Evolutionary conservation across 2,329 filamentous ascomycete genomes (phyloP).

Genomic region (Aspergillus brasiliensis): DNA sequence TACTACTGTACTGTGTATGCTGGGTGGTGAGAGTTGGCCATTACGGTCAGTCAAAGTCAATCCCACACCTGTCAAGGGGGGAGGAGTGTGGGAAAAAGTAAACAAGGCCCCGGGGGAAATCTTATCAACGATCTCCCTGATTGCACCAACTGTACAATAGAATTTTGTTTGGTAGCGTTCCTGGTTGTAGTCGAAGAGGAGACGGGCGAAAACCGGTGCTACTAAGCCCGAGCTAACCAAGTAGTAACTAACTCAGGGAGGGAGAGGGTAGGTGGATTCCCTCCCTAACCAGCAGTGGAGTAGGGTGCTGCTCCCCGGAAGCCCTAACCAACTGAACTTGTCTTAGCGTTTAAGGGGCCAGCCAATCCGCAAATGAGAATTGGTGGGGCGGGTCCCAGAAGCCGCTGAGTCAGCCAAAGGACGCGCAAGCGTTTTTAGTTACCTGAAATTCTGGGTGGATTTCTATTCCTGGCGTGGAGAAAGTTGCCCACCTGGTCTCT

Average conservation of each 20-base stretch:
- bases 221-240: too few species aligned
- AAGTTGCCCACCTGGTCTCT: slow-evolving; percentile 15
- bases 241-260: neutral
- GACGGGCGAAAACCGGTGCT: neutral
- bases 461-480: slow-evolving; percentile 27
- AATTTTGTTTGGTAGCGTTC: too few species aligned
- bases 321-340: slow-evolving; percentile 2
- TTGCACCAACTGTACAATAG: neutral
- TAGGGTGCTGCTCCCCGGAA: slow-evolving; percentile 5
- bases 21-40: too few species aligned
- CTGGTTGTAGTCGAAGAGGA: neutral
- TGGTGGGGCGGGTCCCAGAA: neutral
- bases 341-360: neutral
- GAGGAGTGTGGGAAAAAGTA: neutral
- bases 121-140: slow-evolving; percentile 17
- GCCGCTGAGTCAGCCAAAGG: slow-evolving; percentile 34
- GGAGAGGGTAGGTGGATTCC: too few species aligned
- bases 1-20: too few species aligned
- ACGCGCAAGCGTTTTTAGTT: slow-evolving; percentile 33
- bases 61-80: neutral
- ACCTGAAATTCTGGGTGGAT: slow-evolving; percentile 13
- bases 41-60: neutral
- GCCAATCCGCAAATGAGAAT: neutral
- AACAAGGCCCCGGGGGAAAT: slow-evolving; percentile 10
- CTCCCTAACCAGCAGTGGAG: slow-evolving; percentile 1